phyloP scores from a whole-genome alignment of 2,329 filamentous ascomycete species.

The Aaosphaeria pasadenensis region DNA sequence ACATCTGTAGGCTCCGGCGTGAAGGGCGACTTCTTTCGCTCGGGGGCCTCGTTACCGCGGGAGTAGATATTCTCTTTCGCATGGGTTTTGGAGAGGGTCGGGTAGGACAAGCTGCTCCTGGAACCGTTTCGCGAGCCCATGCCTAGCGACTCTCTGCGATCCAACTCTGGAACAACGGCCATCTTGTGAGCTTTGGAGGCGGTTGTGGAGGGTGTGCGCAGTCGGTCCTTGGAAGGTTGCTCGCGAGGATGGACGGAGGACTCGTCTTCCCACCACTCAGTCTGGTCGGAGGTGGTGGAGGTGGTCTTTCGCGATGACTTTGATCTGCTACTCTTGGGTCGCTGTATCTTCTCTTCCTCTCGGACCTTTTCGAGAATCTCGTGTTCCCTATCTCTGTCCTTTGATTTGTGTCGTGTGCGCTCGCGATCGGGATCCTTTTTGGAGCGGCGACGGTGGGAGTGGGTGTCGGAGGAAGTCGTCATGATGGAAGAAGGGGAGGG shows the following conservation, averaged over 20 bases:
- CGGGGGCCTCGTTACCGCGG: constrained; percentile 36
- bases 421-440: constrained; percentile 34
- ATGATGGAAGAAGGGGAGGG: neutral
- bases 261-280: constrained; percentile 4
- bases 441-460: constrained; percentile 24
- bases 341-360: constrained; percentile 5
- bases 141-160: constrained; percentile 34
- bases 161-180: constrained; percentile 47
- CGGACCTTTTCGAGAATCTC: neutral
- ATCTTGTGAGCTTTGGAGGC: constrained; percentile 30
- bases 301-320: constrained; percentile 21
- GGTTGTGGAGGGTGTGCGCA: constrained; percentile 22
- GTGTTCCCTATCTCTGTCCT: constrained; percentile 22
- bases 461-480: constrained; percentile 21
- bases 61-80: constrained; percentile 81
- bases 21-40: constrained; percentile 26
- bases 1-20: constrained; percentile 44
- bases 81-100: constrained; percentile 82
- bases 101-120: constrained; percentile 62
- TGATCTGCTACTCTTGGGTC: constrained; percentile 23
- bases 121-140: constrained; percentile 31
- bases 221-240: constrained; percentile 23
- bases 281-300: constrained; percentile 25
- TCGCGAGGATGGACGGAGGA: constrained; percentile 12
- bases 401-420: constrained; percentile 15